These are phyloP conservation scores for Quercus rubra DNA, from an alignment of 306 rosid species.

Conservation along the genomic window DNA sequence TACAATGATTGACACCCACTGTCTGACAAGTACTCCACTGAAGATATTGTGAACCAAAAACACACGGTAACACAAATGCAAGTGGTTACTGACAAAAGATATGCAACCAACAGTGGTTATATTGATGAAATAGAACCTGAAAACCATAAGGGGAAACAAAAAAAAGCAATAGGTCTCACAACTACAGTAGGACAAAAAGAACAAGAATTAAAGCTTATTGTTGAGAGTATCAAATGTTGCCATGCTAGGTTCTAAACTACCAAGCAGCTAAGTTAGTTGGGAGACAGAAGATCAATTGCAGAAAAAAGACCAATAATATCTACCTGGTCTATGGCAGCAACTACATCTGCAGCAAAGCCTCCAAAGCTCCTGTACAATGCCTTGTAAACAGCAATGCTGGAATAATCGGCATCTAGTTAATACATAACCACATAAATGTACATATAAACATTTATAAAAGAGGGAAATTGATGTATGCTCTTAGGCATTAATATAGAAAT, in stretches of 20 bases:
- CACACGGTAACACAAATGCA: neutral
- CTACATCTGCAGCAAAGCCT: constrained; percentile 99
- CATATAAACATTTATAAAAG: neutral
- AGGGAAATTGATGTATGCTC: neutral
- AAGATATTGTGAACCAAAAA: neutral
- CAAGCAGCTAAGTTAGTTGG: neutral
- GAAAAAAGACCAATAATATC: constrained; percentile 7
- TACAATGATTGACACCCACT: neutral
- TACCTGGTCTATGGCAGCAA: constrained; percentile 98
- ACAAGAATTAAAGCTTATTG: neutral
- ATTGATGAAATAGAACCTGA: neutral
- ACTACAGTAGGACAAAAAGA: neutral
- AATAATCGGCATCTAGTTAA: constrained; percentile 28
- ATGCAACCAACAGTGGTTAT: neutral
- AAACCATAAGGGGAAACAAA: neutral
- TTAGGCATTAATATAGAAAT: neutral
- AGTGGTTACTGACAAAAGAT: neutral
- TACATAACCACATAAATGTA: neutral
- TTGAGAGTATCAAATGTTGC: neutral
- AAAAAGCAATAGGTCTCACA: neutral
- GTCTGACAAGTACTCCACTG: neutral
- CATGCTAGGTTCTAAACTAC: neutral
- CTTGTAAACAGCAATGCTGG: constrained; percentile 92
- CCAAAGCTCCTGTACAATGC: constrained; percentile 96
- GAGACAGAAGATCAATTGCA: constrained; percentile 12